A percentile compares a stretch with the other conserved stretches of the same genome.
These are phyloP conservation scores for Fusarium armeniacum DNA, from an alignment of 2,329 filamentous ascomycete genomes.

Conservation along the genomic window DNA sequence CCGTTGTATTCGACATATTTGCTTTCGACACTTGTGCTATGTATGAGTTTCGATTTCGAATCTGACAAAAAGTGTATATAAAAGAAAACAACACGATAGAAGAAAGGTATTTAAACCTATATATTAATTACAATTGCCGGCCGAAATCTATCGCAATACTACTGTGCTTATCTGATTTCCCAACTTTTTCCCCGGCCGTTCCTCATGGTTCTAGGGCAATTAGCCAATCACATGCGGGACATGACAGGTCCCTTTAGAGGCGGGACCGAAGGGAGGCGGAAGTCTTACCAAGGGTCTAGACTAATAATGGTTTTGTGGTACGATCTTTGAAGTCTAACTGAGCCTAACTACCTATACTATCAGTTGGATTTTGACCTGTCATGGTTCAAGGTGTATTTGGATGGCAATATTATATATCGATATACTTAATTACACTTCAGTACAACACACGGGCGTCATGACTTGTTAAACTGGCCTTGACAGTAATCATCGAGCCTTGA, in stretches of 20 bases:
- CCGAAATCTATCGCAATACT: background rate
- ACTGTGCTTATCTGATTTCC: constrained; percentile 9
- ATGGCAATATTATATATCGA: background rate
- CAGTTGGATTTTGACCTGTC: background rate
- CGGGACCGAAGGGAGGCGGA: constrained; percentile 4
- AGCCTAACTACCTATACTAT: too few species aligned
- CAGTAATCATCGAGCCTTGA: too few species aligned
- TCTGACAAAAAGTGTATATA: background rate
- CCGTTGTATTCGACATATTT: background rate
- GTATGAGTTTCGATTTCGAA: background rate
- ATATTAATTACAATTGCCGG: background rate
- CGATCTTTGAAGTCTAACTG: too few species aligned
- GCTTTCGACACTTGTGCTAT: background rate
- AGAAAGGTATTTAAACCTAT: background rate
- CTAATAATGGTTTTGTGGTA: too few species aligned
- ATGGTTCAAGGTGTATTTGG: background rate
- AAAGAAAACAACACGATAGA: background rate
- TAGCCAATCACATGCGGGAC: constrained; percentile 42
- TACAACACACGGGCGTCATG: background rate
- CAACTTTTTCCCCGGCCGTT: background rate
- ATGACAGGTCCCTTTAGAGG: constrained; percentile 44
- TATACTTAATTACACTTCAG: background rate
- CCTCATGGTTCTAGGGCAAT: background rate
- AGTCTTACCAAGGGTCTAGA: background rate
- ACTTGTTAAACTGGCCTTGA: background rate